phyloP scores from a whole-genome alignment of 352 stramenopile genomes.

The Globisporangium lucens region DNA sequence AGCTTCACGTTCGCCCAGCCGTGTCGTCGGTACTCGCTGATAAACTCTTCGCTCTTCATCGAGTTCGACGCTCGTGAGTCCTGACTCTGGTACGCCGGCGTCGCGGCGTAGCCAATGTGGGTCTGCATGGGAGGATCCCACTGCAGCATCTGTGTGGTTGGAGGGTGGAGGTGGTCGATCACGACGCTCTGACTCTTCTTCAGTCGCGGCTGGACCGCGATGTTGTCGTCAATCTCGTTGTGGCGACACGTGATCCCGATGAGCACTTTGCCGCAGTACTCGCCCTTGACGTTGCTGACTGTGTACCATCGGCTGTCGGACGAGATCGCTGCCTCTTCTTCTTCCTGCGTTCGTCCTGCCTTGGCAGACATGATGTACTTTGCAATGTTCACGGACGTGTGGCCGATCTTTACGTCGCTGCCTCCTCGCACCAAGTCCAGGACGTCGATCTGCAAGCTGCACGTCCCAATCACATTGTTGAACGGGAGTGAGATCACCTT shows the following conservation, averaged over 20 bases:
- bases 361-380: slow-evolving; percentile 79
- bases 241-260: slow-evolving; percentile 72
- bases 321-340: slow-evolving; percentile 73
- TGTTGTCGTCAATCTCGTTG: slow-evolving; percentile 22
- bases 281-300: slow-evolving; percentile 78
- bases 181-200: slow-evolving; percentile 79
- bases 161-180: slow-evolving; percentile 67
- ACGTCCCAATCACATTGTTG: slow-evolving; percentile 70
- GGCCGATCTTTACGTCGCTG: slow-evolving; percentile 47
- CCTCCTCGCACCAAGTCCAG: slow-evolving; percentile 51
- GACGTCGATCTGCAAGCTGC: slow-evolving; percentile 72
- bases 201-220: slow-evolving; percentile 44
- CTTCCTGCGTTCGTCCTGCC: slow-evolving; percentile 23
- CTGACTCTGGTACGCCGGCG: slow-evolving; percentile 23
- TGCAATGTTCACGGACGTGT: slow-evolving; percentile 73
- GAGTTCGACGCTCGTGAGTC: slow-evolving; percentile 13
- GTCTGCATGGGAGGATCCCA: slow-evolving; percentile 38
- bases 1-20: slow-evolving; percentile 82
- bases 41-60: slow-evolving; percentile 40
- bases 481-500: slow-evolving; percentile 75
- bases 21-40: slow-evolving; percentile 49
- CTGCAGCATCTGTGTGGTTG: slow-evolving; percentile 72
- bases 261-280: slow-evolving; percentile 86
- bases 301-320: slow-evolving; percentile 81
- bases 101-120: slow-evolving; percentile 32